Evolutionary conservation across 1,284 basidiomycete species (phyloP), one percentile per base, ranked within the genome.

Genomic region (Inonotus obliquus): DNA sequence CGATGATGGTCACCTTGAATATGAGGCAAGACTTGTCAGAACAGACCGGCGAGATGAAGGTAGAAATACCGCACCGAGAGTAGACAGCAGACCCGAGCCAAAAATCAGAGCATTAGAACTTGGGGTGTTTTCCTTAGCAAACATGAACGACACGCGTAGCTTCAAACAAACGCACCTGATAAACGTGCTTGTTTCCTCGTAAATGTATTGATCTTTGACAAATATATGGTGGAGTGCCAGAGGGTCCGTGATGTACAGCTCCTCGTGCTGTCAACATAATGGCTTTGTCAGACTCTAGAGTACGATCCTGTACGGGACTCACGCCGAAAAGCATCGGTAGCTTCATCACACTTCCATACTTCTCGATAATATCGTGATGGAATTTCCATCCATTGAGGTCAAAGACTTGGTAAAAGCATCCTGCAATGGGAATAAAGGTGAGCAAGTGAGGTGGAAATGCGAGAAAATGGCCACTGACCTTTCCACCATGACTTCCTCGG

Each of bases 171-270:
- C 67, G 38, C 57, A 17, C 14, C 53, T 44, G 10, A 67, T 60
- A 53, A 67, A 68, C n/a, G 48, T 49, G 19, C 54, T 44, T 1
- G 66, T 67, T 44, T 73, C 70, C 25, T 71, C 69, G 56, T 71
- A 75, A 27, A 67, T 62, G 23, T 71, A 64, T 51, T 70, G 68
- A 13, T 75, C 73, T 59, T 73, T 75, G 17, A 73, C 65, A 41
- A 74, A 47, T 13, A 76, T 67, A 32, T 65, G 64, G 41, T 72
- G 68, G 57, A 74, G 57, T 0, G 72, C 72, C 7, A 64, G 57
- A 19, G 67, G 67, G 49, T 68, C 67, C 11, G 61, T 45, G 13
- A 66, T 59, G 44, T 63, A 65, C 0, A 67, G 63, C 25, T 62
- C 51, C 17, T 66, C 60, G 19, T 63, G 57, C 66, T 66, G 47